These are phyloP conservation scores for Ceratobasidium sp. DNA, from an alignment of 1,284 basidiomycete species.

Conservation along the genomic window DNA sequence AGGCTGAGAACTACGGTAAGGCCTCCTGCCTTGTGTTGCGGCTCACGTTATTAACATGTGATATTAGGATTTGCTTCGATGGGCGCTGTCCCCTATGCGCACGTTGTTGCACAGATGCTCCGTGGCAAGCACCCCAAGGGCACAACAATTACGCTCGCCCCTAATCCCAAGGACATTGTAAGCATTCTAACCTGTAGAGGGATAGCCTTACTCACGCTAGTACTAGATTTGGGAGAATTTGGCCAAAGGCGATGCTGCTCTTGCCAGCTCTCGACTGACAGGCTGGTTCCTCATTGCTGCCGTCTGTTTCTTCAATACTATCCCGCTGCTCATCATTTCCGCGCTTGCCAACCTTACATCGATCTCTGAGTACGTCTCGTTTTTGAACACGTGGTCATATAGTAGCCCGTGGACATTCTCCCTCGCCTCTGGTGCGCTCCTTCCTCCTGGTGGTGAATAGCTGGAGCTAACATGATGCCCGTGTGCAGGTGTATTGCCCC, in stretches of 20 bases:
- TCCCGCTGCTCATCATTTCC: conserved; percentile 84
- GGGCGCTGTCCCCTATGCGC: conserved; percentile 91
- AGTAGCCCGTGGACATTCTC: conserved; percentile 72
- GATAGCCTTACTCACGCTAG: neutral
- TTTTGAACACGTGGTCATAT: conserved; percentile 74
- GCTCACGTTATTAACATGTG: conserved; percentile 4
- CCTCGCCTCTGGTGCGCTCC: conserved; percentile 70
- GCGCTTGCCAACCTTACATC: conserved; percentile 81
- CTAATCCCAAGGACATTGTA: conserved; percentile 87
- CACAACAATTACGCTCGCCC: conserved; percentile 75
- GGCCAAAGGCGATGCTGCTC: conserved; percentile 73
- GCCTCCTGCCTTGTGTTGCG: conserved; percentile 35
- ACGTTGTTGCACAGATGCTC: conserved; percentile 80
- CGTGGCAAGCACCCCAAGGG: conserved; percentile 76
- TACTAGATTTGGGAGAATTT: conserved; percentile 87
- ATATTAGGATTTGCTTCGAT: conserved; percentile 82
- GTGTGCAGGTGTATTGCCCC: conserved; percentile 75
- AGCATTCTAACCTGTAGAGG: conserved; percentile 52
- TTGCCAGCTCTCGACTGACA: conserved; percentile 72
- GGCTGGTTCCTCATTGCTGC: conserved; percentile 80
- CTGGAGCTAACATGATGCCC: neutral
- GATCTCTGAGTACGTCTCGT: conserved; percentile 74
- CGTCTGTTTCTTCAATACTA: conserved; percentile 92
- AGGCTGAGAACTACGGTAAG: conserved; percentile 83
- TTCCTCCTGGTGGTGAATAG: neutral